Evolutionary conservation across 352 stramenopile species (phyloP), one percentile per base, ranked within the genome.

Genomic region (Phytophthora ohioensis): DNA sequence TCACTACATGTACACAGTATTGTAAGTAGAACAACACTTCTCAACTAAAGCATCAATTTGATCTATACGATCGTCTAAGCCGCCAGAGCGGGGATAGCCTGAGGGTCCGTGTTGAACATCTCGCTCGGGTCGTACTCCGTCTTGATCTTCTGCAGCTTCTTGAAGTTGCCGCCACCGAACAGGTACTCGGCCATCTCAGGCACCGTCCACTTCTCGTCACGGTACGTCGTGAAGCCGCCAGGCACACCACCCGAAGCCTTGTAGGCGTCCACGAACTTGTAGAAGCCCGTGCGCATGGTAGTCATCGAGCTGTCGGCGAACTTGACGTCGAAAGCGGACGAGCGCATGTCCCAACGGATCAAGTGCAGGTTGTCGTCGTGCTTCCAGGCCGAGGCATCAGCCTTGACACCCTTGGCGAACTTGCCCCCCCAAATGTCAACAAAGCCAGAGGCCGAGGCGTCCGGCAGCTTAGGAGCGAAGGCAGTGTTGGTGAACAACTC

Each of bases 111-210:
- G n/a, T 57, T 45, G 43, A 62, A 72, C 60, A 75, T 66, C 54
- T 70, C 67, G 0, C 53, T 34, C 27, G 61, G 55, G 36, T 75
- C 67, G 32, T 70, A 67, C 55, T 64, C 30, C 4, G 67, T 70
- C 60, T 75, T 75, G 55, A 75, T 75, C 67, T 58, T 67, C 67
- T 75, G 67, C 51, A 75, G 48, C 41, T 62, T 62, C 34, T 57
- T 35, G 49, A 66, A 75, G 64, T 71, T 71, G 48, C 55, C 56
- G 15, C 64, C 64, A 17, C 64, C 64, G 48, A 63, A 72, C 34
- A 67, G 46, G 47, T 66, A 71, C 21, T 72, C 51, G n/a, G 64
- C 64, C 48, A 65, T 72, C 57, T 68, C 62, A 13, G 67, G 30
- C 34, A 68, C 56, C 47, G 69, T 66, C 57, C 64, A 71, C 46